These are phyloP conservation scores for Phoma sp. DNA, from an alignment of 2,329 filamentous ascomycete species.

Conservation along the genomic window DNA sequence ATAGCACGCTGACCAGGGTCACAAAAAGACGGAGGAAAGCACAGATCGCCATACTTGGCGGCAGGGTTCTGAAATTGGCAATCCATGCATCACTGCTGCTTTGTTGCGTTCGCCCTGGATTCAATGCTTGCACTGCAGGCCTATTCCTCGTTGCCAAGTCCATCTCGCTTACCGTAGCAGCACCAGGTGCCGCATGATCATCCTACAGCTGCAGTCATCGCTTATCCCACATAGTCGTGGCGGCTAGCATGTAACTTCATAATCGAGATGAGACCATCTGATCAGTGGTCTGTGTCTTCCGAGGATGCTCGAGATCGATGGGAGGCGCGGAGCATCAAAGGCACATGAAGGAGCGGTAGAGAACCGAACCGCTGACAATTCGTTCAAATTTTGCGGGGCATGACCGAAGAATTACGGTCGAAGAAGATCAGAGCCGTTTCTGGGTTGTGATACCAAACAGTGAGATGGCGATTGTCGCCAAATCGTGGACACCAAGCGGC, in stretches of 20 bases:
- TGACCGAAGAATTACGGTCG: not conserved
- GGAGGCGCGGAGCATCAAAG: not conserved
- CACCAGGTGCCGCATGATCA: not conserved
- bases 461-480: not conserved
- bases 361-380: not conserved
- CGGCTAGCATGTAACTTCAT: not conserved
- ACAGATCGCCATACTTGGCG: not conserved
- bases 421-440: not conserved
- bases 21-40: constrained; percentile 1
- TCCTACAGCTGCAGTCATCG: constrained; percentile 2
- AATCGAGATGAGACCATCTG: not conserved
- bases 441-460: not conserved
- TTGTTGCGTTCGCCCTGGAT: not conserved
- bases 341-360: not conserved
- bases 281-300: not conserved
- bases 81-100: not conserved
- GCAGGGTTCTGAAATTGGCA: not conserved
- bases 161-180: not conserved
- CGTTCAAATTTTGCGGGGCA: not conserved
- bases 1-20: not conserved
- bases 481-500: not conserved
- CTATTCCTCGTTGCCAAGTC: not conserved
- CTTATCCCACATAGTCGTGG: not conserved
- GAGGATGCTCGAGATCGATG: not conserved
- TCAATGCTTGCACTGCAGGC: not conserved